Conservation (phyloP, 495 filamentous ascomycete species). For the Rostrohypoxylon terebratum region DNA sequence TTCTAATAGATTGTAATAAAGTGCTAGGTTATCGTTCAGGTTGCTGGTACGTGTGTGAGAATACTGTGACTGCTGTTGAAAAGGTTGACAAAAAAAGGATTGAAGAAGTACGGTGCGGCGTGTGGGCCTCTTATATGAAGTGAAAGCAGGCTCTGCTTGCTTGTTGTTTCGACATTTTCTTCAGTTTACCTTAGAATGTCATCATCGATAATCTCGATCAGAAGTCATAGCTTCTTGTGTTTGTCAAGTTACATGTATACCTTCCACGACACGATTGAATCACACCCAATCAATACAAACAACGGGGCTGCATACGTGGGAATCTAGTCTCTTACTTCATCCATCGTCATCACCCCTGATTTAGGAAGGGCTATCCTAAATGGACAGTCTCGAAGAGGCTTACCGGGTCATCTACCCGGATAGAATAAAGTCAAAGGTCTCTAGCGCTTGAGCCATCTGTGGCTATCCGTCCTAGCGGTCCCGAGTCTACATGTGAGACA, state of each 20-base stretch:
- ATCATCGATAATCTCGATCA: slow-evolving; percentile 44
- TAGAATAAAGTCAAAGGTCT: slow-evolving; percentile 7
- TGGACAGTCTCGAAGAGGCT: slow-evolving; percentile 15
- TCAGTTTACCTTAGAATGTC: slow-evolving; percentile 32
- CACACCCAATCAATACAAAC: slow-evolving; percentile 31
- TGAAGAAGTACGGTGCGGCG: not conserved
- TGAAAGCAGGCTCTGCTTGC: slow-evolving; percentile 7
- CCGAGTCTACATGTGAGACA: no score
- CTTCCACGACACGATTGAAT: slow-evolving; percentile 16
- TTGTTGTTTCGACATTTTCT: slow-evolving; percentile 18
- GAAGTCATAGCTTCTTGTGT: slow-evolving; percentile 17
- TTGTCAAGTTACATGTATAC: slow-evolving; percentile 19
- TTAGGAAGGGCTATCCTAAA: slow-evolving; percentile 22
- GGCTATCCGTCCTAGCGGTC: slow-evolving; percentile 9
- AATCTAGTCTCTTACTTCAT: slow-evolving; percentile 44
- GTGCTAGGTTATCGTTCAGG: slow-evolving; percentile 26
- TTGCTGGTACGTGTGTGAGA: slow-evolving; percentile 17
- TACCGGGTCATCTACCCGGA: slow-evolving; percentile 27
- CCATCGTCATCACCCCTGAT: slow-evolving; percentile 42
- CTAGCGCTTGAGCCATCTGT: slow-evolving; percentile 4
- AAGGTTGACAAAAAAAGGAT: not conserved
- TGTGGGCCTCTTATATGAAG: slow-evolving; percentile 31
- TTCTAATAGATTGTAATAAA: not conserved
- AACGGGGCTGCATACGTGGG: not conserved
- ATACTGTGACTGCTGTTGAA: not conserved